Evolutionary conservation across 179 eudicot genomes (phyloP).

Genomic region (Corrigiola litoralis): DNA sequence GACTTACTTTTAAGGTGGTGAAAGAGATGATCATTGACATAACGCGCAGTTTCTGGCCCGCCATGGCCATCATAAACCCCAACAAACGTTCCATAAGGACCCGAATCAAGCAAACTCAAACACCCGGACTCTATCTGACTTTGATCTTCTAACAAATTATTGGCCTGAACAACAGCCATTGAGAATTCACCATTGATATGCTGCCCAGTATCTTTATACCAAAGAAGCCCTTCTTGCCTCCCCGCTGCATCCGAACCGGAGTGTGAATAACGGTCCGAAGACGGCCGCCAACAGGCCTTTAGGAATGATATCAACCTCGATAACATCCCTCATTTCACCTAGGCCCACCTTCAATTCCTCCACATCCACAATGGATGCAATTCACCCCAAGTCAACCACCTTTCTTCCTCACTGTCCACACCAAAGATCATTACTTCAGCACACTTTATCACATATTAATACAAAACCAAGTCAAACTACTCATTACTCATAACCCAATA

Average conservation of each 20-base stretch:
- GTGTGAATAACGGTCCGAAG: constrained; percentile 41
- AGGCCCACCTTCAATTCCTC: constrained; percentile 34
- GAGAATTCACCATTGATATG: constrained; percentile 91
- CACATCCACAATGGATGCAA: constrained; percentile 43
- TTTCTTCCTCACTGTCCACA: constrained; percentile 6
- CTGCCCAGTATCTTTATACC: constrained; percentile 91
- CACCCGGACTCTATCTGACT: constrained; percentile 90
- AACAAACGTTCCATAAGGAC: constrained; percentile 81
- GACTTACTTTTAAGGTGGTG: constrained; percentile 81
- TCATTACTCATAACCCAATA: background rate
- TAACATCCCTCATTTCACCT: constrained; percentile 81
- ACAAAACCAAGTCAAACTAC: background rate
- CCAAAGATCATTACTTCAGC: constrained; percentile 1
- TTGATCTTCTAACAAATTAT: constrained; percentile 91
- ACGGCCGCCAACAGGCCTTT: constrained; percentile 86
- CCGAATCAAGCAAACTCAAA: constrained; percentile 62
- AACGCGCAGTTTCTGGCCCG: constrained; percentile 91
- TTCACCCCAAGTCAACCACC: constrained; percentile 3
- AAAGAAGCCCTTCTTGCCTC: constrained; percentile 90
- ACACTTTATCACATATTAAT: background rate
- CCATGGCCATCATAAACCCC: constrained; percentile 98
- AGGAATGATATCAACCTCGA: constrained; percentile 80
- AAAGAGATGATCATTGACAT: constrained; percentile 74
- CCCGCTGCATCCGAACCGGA: constrained; percentile 68
- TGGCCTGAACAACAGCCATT: constrained; percentile 98